phyloP scores from a whole-genome alignment of 2,329 filamentous ascomycete species.

The Lasiodiplodia theobromae region DNA sequence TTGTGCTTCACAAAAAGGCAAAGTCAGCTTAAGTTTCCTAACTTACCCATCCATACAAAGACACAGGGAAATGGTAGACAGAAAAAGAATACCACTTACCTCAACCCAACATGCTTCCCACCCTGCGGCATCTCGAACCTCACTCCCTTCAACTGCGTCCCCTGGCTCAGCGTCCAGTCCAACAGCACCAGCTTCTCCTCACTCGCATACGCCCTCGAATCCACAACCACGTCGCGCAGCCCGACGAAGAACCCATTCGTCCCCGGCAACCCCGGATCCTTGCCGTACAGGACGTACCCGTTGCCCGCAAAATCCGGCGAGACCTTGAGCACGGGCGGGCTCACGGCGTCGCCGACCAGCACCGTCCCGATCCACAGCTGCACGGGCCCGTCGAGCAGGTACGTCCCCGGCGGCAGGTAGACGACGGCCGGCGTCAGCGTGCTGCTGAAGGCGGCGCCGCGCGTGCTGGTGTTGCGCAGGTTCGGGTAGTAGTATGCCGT shows the following conservation, averaged over 20 bases:
- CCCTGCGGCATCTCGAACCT: slow-evolving; percentile 45
- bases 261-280: slow-evolving; percentile 32
- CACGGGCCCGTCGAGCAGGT: slow-evolving; percentile 35
- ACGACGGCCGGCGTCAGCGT: slow-evolving; percentile 37
- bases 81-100: slow-evolving; percentile 29
- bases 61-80: neutral
- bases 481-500: neutral
- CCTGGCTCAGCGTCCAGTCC: slow-evolving; percentile 41
- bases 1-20: slow-evolving; percentile 19
- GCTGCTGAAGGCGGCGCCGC: slow-evolving; percentile 26
- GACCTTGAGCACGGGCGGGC: neutral
- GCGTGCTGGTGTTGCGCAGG: neutral
- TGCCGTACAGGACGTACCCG: slow-evolving; percentile 32
- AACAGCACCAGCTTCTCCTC: slow-evolving; percentile 34
- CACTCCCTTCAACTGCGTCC: slow-evolving; percentile 38
- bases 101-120: slow-evolving; percentile 46
- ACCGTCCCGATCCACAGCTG: slow-evolving; percentile 33
- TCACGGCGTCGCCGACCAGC: slow-evolving; percentile 10
- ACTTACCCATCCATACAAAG: neutral
- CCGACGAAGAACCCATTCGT: slow-evolving; percentile 40
- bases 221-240: slow-evolving; percentile 39
- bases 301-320: neutral
- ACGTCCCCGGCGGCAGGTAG: slow-evolving; percentile 39
- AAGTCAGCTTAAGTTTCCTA: neutral
- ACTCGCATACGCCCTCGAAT: slow-evolving; percentile 34